Conservation (phyloP, 2,329 filamentous ascomycete genomes). For the Colletotrichum lindemuthianum region DNA sequence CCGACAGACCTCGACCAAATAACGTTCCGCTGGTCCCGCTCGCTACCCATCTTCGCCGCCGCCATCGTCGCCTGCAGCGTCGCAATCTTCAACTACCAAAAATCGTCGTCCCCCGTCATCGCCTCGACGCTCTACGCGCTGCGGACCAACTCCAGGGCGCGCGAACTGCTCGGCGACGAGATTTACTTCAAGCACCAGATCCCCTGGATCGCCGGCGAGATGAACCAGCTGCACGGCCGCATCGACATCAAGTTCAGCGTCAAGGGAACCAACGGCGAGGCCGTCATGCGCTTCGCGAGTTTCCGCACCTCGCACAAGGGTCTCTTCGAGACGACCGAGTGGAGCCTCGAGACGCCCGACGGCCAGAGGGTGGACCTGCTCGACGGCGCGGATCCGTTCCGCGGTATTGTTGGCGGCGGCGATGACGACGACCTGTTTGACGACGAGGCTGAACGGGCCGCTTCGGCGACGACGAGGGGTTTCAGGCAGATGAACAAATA, state of each 20-base stretch:
- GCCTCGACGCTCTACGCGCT: constrained; percentile 90
- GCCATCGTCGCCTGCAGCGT: constrained; percentile 77
- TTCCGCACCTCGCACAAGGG: constrained; percentile 68
- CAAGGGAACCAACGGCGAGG: constrained; percentile 77
- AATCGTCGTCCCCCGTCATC: constrained; percentile 87
- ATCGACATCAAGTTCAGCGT: constrained; percentile 92
- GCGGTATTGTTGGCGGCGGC: constrained; percentile 55
- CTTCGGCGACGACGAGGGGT: constrained; percentile 51
- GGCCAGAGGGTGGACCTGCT: constrained; percentile 76
- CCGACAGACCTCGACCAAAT: constrained; percentile 52
- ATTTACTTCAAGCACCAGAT: constrained; percentile 83
- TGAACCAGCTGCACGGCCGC: constrained; percentile 92
- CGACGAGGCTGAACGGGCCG: constrained; percentile 46
- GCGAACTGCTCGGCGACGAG: constrained; percentile 84
- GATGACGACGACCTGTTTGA: constrained; percentile 41
- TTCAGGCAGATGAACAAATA: constrained; percentile 60
- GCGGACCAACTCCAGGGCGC: constrained; percentile 79
- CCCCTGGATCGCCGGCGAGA: constrained; percentile 85
- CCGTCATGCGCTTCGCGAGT: constrained; percentile 84
- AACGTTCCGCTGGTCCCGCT: constrained; percentile 72
- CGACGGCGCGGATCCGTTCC: constrained; percentile 76
- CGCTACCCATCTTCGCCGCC: constrained; percentile 82
- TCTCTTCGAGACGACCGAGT: constrained; percentile 88
- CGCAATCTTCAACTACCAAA: constrained; percentile 99
- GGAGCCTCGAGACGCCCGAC: constrained; percentile 80